These are phyloP conservation scores for Chlorociboria aeruginascens DNA, from an alignment of 495 filamentous ascomycete species.

Conservation along the genomic window DNA sequence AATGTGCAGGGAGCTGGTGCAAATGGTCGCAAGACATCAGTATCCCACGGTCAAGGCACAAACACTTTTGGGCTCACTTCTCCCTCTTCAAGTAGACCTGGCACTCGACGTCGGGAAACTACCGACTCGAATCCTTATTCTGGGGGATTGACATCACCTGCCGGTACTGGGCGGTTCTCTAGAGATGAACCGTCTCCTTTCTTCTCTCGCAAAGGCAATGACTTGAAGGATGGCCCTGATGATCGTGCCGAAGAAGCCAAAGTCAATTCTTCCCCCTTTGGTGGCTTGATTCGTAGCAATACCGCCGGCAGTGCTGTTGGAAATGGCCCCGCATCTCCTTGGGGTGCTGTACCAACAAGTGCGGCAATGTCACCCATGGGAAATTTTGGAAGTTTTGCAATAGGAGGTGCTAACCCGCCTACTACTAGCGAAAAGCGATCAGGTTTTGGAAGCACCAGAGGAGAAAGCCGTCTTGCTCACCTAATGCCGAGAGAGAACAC, in stretches of 20 bases:
- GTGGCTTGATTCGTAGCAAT: constrained; percentile 55
- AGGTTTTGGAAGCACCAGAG: constrained; percentile 53
- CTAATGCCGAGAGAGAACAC: constrained; percentile 65
- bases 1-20: constrained; percentile 36
- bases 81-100: constrained; percentile 57
- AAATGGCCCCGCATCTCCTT: constrained; percentile 46
- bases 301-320: constrained; percentile 35
- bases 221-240: constrained; percentile 47
- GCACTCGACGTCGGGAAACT: constrained; percentile 73
- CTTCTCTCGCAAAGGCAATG: constrained; percentile 61
- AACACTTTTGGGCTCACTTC: constrained; percentile 38
- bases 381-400: constrained; percentile 75
- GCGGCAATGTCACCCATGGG: constrained; percentile 58
- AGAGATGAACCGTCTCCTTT: constrained; percentile 42
- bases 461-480: constrained; percentile 75
- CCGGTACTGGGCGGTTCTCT: constrained; percentile 32
- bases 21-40: constrained; percentile 61
- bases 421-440: constrained; percentile 57
- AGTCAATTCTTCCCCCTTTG: constrained; percentile 39
- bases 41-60: constrained; percentile 46
- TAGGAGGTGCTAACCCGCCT: constrained; percentile 28
- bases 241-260: constrained; percentile 37
- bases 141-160: constrained; percentile 35
- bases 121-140: constrained; percentile 53
- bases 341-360: constrained; percentile 47